Evolutionary conservation across 768 basidiomycete genomes (phyloP), one percentile per base, ranked within the genome.

Genomic region (Paxillus ammoniavirescens): DNA sequence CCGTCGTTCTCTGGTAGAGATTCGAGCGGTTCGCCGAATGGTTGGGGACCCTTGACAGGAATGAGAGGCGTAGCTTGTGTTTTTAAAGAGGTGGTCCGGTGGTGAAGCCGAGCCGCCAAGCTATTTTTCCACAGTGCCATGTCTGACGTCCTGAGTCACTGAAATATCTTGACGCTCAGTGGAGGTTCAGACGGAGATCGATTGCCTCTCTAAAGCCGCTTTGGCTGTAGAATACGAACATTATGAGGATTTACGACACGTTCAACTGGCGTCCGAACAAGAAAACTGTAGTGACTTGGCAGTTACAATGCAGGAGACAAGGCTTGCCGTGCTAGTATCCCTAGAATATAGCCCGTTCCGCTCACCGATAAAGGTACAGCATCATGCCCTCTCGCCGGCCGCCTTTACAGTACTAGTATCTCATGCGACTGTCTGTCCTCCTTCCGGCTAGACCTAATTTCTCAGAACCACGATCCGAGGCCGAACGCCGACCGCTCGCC

Each of bases 61-160:
- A 67, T 53, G 2, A 67, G 58, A n/a, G 64, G 59, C 8, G 47
- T 53, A 0, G 41, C 33, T 8, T 63, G 64, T 3, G 61, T 47
- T 38, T 47, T 57, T 7, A 57, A 49, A 21, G 61, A 57, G 14
- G 36, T 44, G 17, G 50, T 52, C 15, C 59, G 55, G 1, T 23
- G 30, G 31, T 66, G 56, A 36, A 66, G 48, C 28, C 49, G 50
- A 2, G 49, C 52, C 26, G 44, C 49, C 47, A 69, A 50, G 41
- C 50, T 49, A 8, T 55, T 50, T 41, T 47, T 62, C 50, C 56
- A 56, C 63, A 17, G 23, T 17, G 7, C 18, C 26, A 17, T 47
- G 18, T 21, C 36, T 36, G 40, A 13, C 21, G 5, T 9, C 5
- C 8, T 12, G 9, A 6, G 9, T 33, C 33, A 48, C 26, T 26